Base-by-base conservation (phyloP, 75 land plant species). In the Isoetes taiwanensis region DNA sequence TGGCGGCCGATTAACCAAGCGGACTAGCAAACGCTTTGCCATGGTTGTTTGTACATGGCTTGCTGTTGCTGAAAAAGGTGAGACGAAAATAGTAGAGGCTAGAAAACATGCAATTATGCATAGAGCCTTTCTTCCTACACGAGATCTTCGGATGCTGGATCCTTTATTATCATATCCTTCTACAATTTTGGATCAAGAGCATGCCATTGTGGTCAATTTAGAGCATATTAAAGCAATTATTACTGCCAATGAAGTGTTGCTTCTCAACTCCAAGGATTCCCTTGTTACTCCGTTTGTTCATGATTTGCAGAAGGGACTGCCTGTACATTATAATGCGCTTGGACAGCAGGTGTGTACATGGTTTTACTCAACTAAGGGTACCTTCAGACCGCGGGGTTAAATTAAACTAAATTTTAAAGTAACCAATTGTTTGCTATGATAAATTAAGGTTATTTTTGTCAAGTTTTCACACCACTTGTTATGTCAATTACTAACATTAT, bases 81-180 rank as follows among this genome's bases (percentile, higher is more conserved):
- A n/a, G n/a, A n/a, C n/a, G n/a, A n/a, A n/a, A n/a, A n/a, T 72
- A 17, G 27, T 75, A 29, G 86, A 85, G 58, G 66, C 74, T 16
- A 86, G 66, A 10, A 85, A 85, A 61, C 66, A 79, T 31, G 72
- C 65, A 14, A 77, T 86, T 19, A 83, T 86, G 91, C 65, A 58
- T 5, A 63, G 81, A 3, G 64, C 74, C 0, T 68, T 57, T 26
- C 63, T 86, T 32, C 73, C 70, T 14, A 80, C 91, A 9, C 82
- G 91, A 2, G 90, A 85, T 37, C 71, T 85, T 0, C 61, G 90
- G 24, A 46, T 85, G n/a, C 58, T 85, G 28, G 90, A 85, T 46
- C 82, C 89, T 0, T 50, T 82, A 39, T 32, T 85, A 3, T 66
- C 75, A 10, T 82, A 85, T 57, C 89, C 89, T 4, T 82, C 86